A percentile compares a stretch with the other conserved stretches of the same genome.
phyloP scores from a whole-genome alignment of 768 basidiomycete species.

The Boletellus ananiceps region DNA sequence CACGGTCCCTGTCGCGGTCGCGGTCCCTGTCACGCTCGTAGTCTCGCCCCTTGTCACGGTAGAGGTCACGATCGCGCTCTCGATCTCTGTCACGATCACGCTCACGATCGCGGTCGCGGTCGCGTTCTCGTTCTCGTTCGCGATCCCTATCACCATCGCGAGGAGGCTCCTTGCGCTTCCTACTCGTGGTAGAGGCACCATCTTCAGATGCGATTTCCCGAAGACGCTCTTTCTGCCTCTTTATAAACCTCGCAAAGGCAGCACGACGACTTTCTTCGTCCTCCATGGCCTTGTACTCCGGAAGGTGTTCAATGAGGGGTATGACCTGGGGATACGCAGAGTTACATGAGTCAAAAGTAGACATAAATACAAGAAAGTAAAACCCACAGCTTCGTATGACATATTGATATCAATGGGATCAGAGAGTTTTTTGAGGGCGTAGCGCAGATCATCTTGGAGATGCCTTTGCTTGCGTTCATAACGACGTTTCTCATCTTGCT shows the following conservation, averaged over 20 bases:
- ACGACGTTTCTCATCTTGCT: constrained; percentile 83
- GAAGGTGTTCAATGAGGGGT: constrained; percentile 72
- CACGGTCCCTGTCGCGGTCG: constrained; percentile 38
- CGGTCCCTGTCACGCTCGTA: constrained; percentile 39
- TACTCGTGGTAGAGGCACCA: constrained; percentile 72
- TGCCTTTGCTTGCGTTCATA: constrained; percentile 81
- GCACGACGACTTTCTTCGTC: constrained; percentile 79
- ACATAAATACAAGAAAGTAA: background rate
- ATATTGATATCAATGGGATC: constrained; percentile 74
- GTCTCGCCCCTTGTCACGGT: constrained; percentile 32
- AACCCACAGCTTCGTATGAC: constrained; percentile 74
- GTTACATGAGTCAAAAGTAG: background rate
- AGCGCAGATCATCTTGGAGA: constrained; percentile 91
- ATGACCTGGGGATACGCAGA: constrained; percentile 44
- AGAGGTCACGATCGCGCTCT: constrained; percentile 25
- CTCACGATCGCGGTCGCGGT: constrained; percentile 28
- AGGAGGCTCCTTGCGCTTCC: constrained; percentile 72
- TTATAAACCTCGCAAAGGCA: constrained; percentile 85
- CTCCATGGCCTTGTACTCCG: constrained; percentile 83
- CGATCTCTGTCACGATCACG: constrained; percentile 23
- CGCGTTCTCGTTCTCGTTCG: constrained; percentile 37
- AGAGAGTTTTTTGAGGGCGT: constrained; percentile 86
- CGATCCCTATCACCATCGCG: constrained; percentile 47
- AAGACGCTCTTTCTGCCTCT: constrained; percentile 88
- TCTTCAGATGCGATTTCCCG: constrained; percentile 77